A percentile compares a stretch with the other conserved stretches of the same genome.
phyloP scores from a whole-genome alignment of 331 rosid species.

The Dryas integrifolia region DNA sequence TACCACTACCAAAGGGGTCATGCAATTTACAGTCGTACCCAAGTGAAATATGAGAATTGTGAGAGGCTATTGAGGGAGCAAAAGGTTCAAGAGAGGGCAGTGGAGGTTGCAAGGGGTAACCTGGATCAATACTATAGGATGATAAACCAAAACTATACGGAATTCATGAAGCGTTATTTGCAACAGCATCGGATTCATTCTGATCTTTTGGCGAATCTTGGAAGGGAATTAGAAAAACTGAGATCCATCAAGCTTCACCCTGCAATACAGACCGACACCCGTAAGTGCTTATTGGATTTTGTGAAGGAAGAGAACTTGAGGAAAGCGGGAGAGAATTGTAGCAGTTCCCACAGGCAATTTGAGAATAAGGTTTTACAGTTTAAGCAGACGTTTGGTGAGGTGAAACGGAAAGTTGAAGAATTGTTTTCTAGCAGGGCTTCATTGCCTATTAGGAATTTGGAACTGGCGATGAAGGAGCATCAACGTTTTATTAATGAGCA shows the following conservation, averaged over 20 bases:
- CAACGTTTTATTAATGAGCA: conserved; percentile 66
- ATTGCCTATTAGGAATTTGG: conserved; percentile 47
- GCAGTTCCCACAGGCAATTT: conserved; percentile 79
- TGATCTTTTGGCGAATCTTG: conserved; percentile 71
- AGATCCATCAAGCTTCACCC: conserved; percentile 73
- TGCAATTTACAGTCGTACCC: conserved; percentile 49
- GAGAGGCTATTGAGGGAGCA: conserved; percentile 76
- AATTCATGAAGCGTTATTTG: conserved; percentile 71
- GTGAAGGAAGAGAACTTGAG: conserved; percentile 78
- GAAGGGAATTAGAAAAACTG: conserved; percentile 67
- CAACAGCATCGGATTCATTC: conserved; percentile 68
- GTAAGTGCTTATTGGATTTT: conserved; percentile 79
- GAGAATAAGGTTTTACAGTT: conserved; percentile 82
- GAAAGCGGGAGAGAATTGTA: conserved; percentile 76
- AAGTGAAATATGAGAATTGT: conserved; percentile 57
- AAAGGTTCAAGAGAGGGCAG: conserved; percentile 88
- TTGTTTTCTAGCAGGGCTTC: conserved; percentile 55
- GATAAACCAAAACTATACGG: conserved; percentile 68
- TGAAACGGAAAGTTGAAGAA: conserved; percentile 64
- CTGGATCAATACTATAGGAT: conserved; percentile 69
- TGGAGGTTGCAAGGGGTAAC: conserved; percentile 79
- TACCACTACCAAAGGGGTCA: conserved; percentile 67
- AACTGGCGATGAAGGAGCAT: conserved; percentile 57
- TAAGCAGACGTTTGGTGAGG: conserved; percentile 57
- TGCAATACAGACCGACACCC: conserved; percentile 55